These are phyloP conservation scores for Didymosphaeria variabile DNA, from an alignment of 2,329 filamentous ascomycete genomes.

Conservation along the genomic window DNA sequence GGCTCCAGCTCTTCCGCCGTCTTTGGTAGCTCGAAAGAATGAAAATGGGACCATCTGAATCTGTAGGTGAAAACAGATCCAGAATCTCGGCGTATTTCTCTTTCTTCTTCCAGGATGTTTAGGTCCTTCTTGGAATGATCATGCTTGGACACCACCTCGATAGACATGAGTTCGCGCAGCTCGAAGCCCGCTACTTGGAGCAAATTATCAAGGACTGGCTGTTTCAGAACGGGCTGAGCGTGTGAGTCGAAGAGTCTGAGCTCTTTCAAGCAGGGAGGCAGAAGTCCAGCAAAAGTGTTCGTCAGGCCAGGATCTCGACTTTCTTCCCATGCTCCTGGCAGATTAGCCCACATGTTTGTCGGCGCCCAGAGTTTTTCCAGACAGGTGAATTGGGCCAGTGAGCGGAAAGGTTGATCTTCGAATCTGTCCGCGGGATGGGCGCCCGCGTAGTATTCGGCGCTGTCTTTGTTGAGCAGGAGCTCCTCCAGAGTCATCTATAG, in stretches of 20 bases:
- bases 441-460: not conserved
- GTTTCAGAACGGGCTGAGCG: not conserved
- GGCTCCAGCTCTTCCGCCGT: not conserved
- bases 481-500: not conserved
- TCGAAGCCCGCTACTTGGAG: not conserved
- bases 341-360: not conserved
- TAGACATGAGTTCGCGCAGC: not conserved
- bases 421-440: not conserved
- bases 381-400: not conserved
- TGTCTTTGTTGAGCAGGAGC: not conserved
- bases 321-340: not conserved
- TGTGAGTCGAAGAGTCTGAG: not conserved
- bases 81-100: not conserved
- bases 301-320: not conserved
- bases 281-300: not conserved
- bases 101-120: not conserved
- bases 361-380: not conserved
- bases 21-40: not conserved
- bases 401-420: not conserved
- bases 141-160: not conserved
- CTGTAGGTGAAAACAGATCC: not conserved
- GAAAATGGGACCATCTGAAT: not conserved
- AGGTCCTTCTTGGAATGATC: not conserved
- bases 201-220: not conserved
- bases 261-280: not conserved